Base-by-base conservation (phyloP, 352 stramenopile genomes). In the Blastocystis sp. region DNA sequence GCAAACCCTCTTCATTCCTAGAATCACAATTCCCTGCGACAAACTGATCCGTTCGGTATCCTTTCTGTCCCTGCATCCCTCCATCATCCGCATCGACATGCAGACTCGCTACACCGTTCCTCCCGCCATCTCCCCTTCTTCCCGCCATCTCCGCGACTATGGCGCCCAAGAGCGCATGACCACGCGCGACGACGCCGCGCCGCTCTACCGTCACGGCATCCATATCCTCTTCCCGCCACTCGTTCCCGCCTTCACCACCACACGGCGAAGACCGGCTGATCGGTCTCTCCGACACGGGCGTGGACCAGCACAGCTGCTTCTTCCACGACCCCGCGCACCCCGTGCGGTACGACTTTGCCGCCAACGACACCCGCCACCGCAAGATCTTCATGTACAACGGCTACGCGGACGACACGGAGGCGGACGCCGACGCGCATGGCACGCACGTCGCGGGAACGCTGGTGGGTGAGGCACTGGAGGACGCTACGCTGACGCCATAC, bases 371-470 rank as follows among this genome's bases (percentile, higher is more conserved):
- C 7, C 21, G 28, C 38, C 74, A 84, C 48, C 74, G 74, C 45
- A 84, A 84, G 57, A 70, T 84, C 2, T n/a, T 24, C 38, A 28
- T 84, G 54, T 84, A 84, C 28, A 66, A 59, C 45, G 19, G 54
- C 1, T 84, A 69, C 45, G 48, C n/a, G 21, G 66, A 84, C 61
- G 57, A 84, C 45, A 45, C 2, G 34, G 74, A 84, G 24, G 74
- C 68, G 17, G 52, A 19, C 77, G 76, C 91, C 28, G 81, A 93
- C 60, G 94, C 93, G 38, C 94, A 96, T 87, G 94, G 94, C 10
- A 96, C 94, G 1, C 94, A 96, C 89, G 93, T 96, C 10, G 92
- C 92, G 0, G 94, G 93, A 0, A 93, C 95, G 28, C 81, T 94
- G 1, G 92, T 91, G 0, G 94, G 94, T 9, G 94, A 90, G 61